phyloP scores from a whole-genome alignment of 805 yeast genomes.

The Huiozyma sinensis region DNA sequence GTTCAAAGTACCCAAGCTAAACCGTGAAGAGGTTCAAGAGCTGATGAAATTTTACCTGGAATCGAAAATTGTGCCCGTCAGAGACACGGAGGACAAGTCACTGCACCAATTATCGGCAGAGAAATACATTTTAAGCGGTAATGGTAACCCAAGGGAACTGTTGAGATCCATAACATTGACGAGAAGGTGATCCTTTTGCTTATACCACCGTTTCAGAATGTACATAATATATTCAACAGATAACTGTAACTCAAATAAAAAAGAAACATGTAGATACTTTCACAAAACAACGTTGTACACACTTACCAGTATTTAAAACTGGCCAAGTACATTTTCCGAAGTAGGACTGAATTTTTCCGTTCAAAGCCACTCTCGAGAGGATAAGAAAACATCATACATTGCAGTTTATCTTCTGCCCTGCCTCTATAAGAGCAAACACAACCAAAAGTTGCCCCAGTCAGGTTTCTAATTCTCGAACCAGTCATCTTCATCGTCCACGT shows the following conservation, averaged over 20 bases:
- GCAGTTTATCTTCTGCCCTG: no score
- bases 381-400: no score
- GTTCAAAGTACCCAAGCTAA: slow-evolving; percentile 34
- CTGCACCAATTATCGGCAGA: slow-evolving; percentile 33
- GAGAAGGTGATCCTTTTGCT: background rate
- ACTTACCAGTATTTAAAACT: no score
- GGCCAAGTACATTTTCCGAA: no score
- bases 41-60: slow-evolving; percentile 32
- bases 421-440: no score
- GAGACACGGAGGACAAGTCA: slow-evolving; percentile 25
- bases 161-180: slow-evolving; percentile 26
- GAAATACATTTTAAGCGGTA: slow-evolving; percentile 48
- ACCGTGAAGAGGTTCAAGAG: slow-evolving; percentile 34
- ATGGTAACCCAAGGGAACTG: slow-evolving; percentile 52
- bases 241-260: background rate
- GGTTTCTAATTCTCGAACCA: slow-evolving; percentile 18
- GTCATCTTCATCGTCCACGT: slow-evolving; percentile 26
- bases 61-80: slow-evolving; percentile 32
- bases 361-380: no score
- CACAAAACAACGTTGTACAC: no score
- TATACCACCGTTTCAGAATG: background rate
- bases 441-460: no score
- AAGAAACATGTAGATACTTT: slow-evolving; percentile 4
- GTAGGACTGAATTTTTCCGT: no score
- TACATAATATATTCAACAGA: background rate